Conservation (phyloP, 208 protist species). For the Trypanosoma platydactyli region DNA sequence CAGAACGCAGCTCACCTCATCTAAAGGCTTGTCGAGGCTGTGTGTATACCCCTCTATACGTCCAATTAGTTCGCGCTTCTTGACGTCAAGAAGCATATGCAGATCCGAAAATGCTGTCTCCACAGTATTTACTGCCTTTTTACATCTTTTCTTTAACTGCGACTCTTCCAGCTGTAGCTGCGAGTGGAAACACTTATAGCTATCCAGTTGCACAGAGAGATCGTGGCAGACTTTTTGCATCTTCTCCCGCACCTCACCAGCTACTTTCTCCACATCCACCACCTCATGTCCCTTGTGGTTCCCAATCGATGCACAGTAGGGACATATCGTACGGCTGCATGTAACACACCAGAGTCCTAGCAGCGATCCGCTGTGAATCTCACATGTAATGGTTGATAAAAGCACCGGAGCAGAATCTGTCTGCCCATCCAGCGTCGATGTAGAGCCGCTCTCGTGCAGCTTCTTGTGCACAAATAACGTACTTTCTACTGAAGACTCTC, state of each 20-base stretch:
- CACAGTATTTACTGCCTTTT: constrained; percentile 30
- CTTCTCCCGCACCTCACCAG: constrained; percentile 25
- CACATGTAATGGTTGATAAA: constrained; percentile 25
- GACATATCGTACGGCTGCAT: constrained; percentile 57
- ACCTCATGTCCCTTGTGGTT: constrained; percentile 55
- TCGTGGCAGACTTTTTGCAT: constrained; percentile 48
- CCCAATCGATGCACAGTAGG: constrained; percentile 71
- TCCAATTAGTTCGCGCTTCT: constrained; percentile 26
- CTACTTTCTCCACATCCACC: constrained; percentile 33
- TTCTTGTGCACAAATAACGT: neutral
- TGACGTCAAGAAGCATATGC: constrained; percentile 31
- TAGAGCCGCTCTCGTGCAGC: constrained; percentile 3
- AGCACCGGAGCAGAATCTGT: neutral
- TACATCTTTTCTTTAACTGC: constrained; percentile 27
- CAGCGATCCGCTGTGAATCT: constrained; percentile 38
- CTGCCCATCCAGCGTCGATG: neutral
- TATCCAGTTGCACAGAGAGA: constrained; percentile 42
- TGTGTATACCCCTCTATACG: constrained; percentile 20
- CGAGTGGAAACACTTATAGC: constrained; percentile 37
- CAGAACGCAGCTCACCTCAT: constrained; percentile 35
- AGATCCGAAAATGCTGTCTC: constrained; percentile 30
- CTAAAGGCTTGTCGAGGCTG: constrained; percentile 34
- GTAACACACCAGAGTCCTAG: constrained; percentile 54
- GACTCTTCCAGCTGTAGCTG: constrained; percentile 43
- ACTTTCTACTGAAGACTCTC: neutral